Percentiles rank a stretch among this genome's conserved stretches.
These are phyloP conservation scores for Globisporangium echinulatum DNA, from an alignment of 352 stramenopile genomes.

Conservation along the genomic window DNA sequence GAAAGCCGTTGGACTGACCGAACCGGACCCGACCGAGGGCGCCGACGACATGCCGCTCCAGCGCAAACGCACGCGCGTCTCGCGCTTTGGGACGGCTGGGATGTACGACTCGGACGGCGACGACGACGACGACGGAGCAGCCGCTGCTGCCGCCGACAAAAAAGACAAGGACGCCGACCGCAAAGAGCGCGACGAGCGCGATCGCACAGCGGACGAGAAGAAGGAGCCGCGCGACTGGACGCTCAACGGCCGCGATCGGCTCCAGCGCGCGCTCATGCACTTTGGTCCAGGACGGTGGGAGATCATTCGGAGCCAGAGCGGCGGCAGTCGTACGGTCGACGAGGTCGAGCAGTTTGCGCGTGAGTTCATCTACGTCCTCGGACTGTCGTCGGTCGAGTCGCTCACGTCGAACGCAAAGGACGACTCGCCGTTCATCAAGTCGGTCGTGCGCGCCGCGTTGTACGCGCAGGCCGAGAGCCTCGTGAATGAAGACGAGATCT, in stretches of 20 bases:
- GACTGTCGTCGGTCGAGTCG: conserved; percentile 50
- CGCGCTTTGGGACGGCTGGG: conserved; percentile 60
- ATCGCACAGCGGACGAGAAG: conserved; percentile 13
- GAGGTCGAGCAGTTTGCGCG: conserved; percentile 81
- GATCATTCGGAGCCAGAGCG: conserved; percentile 84
- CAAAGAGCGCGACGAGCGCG: conserved; percentile 34
- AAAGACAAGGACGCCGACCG: conserved; percentile 37
- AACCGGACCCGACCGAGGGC: conserved; percentile 57
- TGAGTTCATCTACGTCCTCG: conserved; percentile 85
- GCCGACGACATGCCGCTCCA: conserved; percentile 68
- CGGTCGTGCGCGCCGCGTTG: conserved; percentile 55
- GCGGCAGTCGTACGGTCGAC: conserved; percentile 75
- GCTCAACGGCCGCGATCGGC: conserved; percentile 72
- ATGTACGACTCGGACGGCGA: conserved; percentile 62
- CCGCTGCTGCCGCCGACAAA: conserved; percentile 28
- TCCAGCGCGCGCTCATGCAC: conserved; percentile 85
- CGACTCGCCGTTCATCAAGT: conserved; percentile 81
- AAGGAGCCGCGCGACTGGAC: conserved; percentile 83
- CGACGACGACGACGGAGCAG: conserved; percentile 50
- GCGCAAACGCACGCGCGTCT: conserved; percentile 80
- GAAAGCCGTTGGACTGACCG: conserved; percentile 91
- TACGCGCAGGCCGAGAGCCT: conserved; percentile 62
- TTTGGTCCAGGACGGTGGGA: conserved; percentile 84
- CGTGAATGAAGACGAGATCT: conserved; percentile 69
- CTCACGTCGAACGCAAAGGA: conserved; percentile 56